Evolutionary conservation across 148 eudicot genomes (phyloP).

Genomic region (Heliosperma pusillum): DNA sequence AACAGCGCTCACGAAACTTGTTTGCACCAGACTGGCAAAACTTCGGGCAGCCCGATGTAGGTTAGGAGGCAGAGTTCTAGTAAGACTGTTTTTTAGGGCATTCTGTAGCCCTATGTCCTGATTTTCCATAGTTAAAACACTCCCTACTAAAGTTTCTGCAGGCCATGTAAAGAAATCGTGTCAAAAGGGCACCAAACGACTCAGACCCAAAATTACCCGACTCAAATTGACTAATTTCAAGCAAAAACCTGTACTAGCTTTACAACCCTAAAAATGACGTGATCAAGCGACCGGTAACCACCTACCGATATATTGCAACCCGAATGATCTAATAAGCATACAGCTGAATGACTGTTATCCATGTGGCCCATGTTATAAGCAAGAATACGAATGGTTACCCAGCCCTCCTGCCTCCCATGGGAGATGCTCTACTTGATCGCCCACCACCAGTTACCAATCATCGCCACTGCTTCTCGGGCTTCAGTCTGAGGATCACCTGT

Average conservation of each 20-base stretch:
- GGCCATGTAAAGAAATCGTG: neutral
- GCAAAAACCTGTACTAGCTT: too few species aligned
- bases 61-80: constrained; percentile 29
- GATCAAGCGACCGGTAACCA: too few species aligned
- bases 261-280: too few species aligned
- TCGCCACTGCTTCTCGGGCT: constrained; percentile 49
- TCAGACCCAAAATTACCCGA: neutral
- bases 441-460: constrained; percentile 68
- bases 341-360: too few species aligned
- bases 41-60: constrained; percentile 10
- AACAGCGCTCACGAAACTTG: neutral
- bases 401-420: constrained; percentile 59
- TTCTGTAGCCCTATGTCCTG: constrained; percentile 90
- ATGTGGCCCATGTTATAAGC: constrained; percentile 11
- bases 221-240: neutral
- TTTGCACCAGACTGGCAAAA: constrained; percentile 2
- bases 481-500: constrained; percentile 44
- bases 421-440: constrained; percentile 47
- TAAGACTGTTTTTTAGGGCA: constrained; percentile 66
- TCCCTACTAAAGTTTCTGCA: constrained; percentile 80
- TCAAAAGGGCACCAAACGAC: neutral
- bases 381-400: constrained; percentile 40
- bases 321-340: too few species aligned
- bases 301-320: too few species aligned
- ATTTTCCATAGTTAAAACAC: constrained; percentile 85